A percentile compares a stretch with the other conserved stretches of the same genome.
Conservation (phyloP, 257 asterid genomes). For the Nicotiana paniculata region DNA sequence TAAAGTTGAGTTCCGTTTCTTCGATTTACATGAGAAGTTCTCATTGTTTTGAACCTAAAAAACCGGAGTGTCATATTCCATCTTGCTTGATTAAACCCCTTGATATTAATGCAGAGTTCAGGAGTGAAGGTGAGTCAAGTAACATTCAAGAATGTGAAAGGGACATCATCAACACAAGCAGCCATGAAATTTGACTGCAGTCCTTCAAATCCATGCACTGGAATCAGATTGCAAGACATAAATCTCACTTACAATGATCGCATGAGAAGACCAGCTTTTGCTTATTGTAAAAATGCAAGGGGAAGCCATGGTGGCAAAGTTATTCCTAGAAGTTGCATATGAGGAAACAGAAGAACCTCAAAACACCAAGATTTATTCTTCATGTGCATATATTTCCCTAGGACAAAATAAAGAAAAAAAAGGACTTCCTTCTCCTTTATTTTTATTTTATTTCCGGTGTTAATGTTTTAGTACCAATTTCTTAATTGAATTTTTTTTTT, state of each 20-base stretch:
- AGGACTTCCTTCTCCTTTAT: too few species aligned
- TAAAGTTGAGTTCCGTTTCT: too few species aligned
- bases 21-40: too few species aligned
- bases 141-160: conserved; percentile 43
- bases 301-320: neutral
- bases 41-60: too few species aligned
- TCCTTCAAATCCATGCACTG: conserved; percentile 52
- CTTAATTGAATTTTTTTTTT: too few species aligned
- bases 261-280: neutral
- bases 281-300: neutral
- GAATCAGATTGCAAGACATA: conserved; percentile 39
- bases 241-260: conserved; percentile 28
- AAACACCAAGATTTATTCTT: too few species aligned
- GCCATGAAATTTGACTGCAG: conserved; percentile 57
- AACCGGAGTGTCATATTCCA: too few species aligned
- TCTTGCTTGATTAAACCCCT: too few species aligned
- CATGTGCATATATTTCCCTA: too few species aligned
- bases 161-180: conserved; percentile 49
- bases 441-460: too few species aligned
- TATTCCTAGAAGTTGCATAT: neutral
- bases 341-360: neutral
- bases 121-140: conserved; percentile 20
- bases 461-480: too few species aligned
- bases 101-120: conserved; percentile 28
- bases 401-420: too few species aligned